Evolutionary conservation across 2,329 filamentous ascomycete genomes (phyloP).

Genomic region (Cordyceps fumosorosea): DNA sequence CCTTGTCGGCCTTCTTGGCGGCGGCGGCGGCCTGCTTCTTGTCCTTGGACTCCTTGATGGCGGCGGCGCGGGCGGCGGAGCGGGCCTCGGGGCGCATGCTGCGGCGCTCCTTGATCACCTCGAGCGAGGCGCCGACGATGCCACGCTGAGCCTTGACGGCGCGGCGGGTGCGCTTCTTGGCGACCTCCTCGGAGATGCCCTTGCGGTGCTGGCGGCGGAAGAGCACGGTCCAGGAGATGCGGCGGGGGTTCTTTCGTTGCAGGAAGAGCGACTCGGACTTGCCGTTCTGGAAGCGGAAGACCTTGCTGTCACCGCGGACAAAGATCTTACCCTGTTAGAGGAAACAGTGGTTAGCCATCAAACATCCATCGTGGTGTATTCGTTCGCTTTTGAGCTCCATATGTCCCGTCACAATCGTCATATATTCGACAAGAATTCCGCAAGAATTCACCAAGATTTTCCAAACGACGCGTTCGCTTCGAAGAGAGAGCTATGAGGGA

Average conservation of each 20-base stretch:
- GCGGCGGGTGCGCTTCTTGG: slow-evolving; percentile 98
- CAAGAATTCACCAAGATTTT: neutral
- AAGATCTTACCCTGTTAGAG: slow-evolving; percentile 88
- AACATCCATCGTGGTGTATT: neutral
- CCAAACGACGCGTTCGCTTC: neutral
- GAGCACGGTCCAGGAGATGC: slow-evolving; percentile 97
- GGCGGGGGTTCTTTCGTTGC: slow-evolving; percentile 99
- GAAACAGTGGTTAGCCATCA: slow-evolving; percentile 23
- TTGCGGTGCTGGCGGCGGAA: slow-evolving; percentile 99
- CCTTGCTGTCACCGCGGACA: slow-evolving; percentile 98
- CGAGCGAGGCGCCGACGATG: slow-evolving; percentile 97
- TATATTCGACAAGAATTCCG: neutral
- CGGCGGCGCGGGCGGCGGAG: slow-evolving; percentile 77
- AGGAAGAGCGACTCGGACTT: slow-evolving; percentile 99
- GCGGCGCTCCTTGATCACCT: slow-evolving; percentile 99
- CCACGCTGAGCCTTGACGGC: slow-evolving; percentile 98
- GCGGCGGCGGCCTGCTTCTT: slow-evolving; percentile 86
- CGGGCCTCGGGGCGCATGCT: slow-evolving; percentile 91
- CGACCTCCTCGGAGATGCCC: slow-evolving; percentile 99
- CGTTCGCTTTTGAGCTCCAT: neutral
- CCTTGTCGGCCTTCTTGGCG: slow-evolving; percentile 99
- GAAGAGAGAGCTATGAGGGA: slow-evolving; percentile 1
- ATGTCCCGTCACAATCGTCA: neutral
- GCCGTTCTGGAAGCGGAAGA: slow-evolving; percentile 99
- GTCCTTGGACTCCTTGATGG: slow-evolving; percentile 97